Percentiles rank a stretch among this genome's conserved stretches.
These are phyloP conservation scores for Lyophyllum decastes DNA, from an alignment of 768 basidiomycete genomes.

Conservation along the genomic window DNA sequence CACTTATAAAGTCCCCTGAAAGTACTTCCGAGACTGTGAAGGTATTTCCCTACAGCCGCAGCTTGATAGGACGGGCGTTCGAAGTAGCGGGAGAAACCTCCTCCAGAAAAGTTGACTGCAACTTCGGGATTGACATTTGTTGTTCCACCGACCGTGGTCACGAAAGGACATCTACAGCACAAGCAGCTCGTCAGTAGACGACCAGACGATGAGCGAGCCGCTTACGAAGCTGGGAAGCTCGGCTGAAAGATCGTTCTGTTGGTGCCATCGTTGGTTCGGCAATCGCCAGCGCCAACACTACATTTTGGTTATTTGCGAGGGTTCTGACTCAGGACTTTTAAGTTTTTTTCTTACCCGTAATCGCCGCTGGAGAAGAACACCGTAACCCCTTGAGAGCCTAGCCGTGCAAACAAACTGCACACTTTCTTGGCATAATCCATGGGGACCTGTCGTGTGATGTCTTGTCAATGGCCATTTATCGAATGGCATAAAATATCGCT, in stretches of 20 bases:
- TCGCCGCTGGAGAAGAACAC: constrained; percentile 70
- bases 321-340: not conserved
- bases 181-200: not conserved
- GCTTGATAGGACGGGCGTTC: constrained; percentile 53
- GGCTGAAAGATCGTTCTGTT: constrained; percentile 53
- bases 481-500: not conserved
- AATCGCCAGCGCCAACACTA: constrained; percentile 63
- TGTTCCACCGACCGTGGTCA: constrained; percentile 73
- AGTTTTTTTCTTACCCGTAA: constrained; percentile 35
- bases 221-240: constrained; percentile 51
- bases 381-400: constrained; percentile 59
- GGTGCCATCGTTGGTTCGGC: constrained; percentile 46
- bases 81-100: constrained; percentile 68
- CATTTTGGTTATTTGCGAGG: not conserved
- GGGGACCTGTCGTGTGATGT: constrained; percentile 51
- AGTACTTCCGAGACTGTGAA: constrained; percentile 47
- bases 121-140: constrained; percentile 58
- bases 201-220: not conserved
- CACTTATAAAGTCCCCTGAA: constrained; percentile 55
- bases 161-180: constrained; percentile 52
- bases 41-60: constrained; percentile 44
- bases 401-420: constrained; percentile 62
- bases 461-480: not conserved
- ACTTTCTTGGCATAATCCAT: constrained; percentile 58
- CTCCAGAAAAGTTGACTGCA: constrained; percentile 64